Percentiles rank a stretch among this genome's conserved stretches.
phyloP scores from a whole-genome alignment of 192 early-diverging fungal species.

The Mortierella antarctica region DNA sequence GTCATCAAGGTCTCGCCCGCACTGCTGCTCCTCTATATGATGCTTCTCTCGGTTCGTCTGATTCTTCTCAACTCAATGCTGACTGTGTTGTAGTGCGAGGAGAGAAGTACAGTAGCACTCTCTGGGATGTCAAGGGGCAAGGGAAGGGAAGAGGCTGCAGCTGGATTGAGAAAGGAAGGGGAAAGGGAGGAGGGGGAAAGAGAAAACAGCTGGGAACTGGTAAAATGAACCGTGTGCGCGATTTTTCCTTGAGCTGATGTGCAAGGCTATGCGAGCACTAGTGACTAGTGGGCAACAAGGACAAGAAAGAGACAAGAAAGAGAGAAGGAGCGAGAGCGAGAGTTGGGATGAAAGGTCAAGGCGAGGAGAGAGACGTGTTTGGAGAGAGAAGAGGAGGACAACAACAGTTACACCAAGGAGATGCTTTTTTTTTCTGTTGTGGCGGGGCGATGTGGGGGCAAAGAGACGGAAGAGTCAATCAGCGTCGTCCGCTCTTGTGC shows the following conservation, averaged over 20 bases:
- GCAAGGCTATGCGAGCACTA: too few relatives aligned
- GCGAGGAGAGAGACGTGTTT: slow-evolving; percentile 1
- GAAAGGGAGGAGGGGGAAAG: background rate
- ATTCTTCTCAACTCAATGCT: background rate
- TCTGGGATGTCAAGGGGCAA: too few relatives aligned
- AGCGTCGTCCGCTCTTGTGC: too few relatives aligned
- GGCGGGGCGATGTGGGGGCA: too few relatives aligned
- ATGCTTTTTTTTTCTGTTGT: background rate
- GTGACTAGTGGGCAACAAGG: background rate
- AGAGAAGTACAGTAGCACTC: too few relatives aligned
- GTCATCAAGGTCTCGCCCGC: slow-evolving; percentile 13
- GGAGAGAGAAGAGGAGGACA: background rate
- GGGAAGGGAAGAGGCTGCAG: background rate
- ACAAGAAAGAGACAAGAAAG: background rate
- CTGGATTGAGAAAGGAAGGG: background rate
- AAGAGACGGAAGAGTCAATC: too few relatives aligned
- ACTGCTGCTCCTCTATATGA: background rate
- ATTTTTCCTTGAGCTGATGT: background rate
- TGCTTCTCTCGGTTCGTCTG: background rate
- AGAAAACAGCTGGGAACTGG: background rate
- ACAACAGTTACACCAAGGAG: background rate
- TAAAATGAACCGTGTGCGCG: background rate
- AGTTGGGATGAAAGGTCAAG: background rate
- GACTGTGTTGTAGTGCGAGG: too few relatives aligned
- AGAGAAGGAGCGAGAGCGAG: background rate